Evolutionary conservation across 495 filamentous ascomycete genomes (phyloP), one percentile per base, ranked within the genome.

Genomic region (Lichenothelia convexa): DNA sequence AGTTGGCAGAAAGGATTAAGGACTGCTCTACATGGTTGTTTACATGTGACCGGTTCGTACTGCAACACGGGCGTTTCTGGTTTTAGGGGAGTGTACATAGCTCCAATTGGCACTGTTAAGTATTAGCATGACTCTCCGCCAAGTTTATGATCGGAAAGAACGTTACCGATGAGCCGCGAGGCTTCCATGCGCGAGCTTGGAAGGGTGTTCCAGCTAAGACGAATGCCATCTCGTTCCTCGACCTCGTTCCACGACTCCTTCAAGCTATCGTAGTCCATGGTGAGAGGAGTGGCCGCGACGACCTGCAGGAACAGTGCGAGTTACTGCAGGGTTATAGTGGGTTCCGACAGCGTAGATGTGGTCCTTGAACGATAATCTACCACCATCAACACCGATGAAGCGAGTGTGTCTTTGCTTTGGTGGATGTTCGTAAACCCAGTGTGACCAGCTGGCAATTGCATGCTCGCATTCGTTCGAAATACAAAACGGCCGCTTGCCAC

Each of bases 141-240:
- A 13, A 23, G 15, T 9, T 21, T 11, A 31, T 8, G 11, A 11
- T 17, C 16, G 6, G 8, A 16, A 17, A 13, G 3, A n/a, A 36
- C 42, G 8, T n/a, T 47, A 54, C 51, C 51, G 42, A 99, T 89
- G 35, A 99, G 74, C 27, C 91, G 71, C 31, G 85, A 93, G 13
- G 91, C 92, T 78, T 99, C 91, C 79, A 99, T 93, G 53, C 91
- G 86, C 55, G 86, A 81, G 65, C 87, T 93, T 39, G 91, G 91
- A 58, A 99, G 94, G 24, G 91, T 92, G 55, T 99, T 99, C 91
- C 91, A 99, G 60, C 89, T 94, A 38, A 99, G 71, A 49, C 91
- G 73, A 52, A 95, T 70, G 37, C 91, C 91, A 77, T 99, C 91
- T 32, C 84, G 73, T 45, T 99, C 91, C 63, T 99, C 91, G 40